Conservation (phyloP, 768 basidiomycete genomes). For the Sporobolomyces phaffii region DNA sequence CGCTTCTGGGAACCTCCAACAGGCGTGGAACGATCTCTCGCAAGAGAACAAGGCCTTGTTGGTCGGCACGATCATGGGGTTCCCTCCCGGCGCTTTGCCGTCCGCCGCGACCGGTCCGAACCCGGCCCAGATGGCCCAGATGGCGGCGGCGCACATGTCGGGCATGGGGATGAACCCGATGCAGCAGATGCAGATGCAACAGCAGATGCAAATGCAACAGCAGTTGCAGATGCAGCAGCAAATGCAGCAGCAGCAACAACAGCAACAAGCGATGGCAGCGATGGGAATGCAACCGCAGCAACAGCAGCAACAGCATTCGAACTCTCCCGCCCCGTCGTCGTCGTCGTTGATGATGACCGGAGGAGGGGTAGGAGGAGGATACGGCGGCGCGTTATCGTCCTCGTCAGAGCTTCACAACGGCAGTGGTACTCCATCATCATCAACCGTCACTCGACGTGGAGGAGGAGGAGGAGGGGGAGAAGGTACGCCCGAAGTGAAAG, state of each 20-base stretch:
- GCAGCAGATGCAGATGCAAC: constrained; percentile 6
- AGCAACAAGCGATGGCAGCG: constrained; percentile 16
- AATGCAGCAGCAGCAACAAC: constrained; percentile 5
- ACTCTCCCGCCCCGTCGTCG: neutral
- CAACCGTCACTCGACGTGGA: too few relatives aligned
- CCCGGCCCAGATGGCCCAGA: constrained; percentile 31
- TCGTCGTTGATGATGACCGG: too few relatives aligned
- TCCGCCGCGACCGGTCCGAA: constrained; percentile 15
- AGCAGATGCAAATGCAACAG: constrained; percentile 26
- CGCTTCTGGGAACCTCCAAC: constrained; percentile 59
- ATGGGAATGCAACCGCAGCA: constrained; percentile 21
- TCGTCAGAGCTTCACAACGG: neutral
- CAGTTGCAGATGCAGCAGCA: constrained; percentile 15
- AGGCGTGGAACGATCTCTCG: constrained; percentile 42
- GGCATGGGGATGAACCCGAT: constrained; percentile 51
- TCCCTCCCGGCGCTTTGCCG: constrained; percentile 46
- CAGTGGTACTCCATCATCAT: neutral
- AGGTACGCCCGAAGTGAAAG: neutral
- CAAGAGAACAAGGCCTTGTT: constrained; percentile 40
- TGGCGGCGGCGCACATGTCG: constrained; percentile 56
- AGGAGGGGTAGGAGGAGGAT: too few relatives aligned
- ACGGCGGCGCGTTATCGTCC: neutral
- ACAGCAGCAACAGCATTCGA: constrained; percentile 1
- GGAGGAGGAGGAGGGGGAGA: neutral
- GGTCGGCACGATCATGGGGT: constrained; percentile 50